Conservation (phyloP, 441 rosid genomes). For the Rhodomyrtus psidioides region DNA sequence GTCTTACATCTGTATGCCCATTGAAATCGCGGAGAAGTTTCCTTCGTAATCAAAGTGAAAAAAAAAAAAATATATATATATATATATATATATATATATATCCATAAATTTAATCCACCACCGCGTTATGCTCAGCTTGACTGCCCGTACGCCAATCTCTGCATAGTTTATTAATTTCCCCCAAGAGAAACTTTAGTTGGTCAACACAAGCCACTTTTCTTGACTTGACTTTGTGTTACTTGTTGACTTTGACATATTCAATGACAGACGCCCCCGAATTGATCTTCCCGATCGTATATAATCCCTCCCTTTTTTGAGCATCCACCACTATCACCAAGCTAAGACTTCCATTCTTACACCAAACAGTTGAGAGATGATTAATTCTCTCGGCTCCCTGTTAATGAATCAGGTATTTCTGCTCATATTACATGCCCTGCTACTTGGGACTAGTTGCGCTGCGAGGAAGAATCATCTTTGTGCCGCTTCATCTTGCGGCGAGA, state of each 20-base stretch:
- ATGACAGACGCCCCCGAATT: neutral
- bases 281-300: neutral
- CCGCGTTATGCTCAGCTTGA: neutral
- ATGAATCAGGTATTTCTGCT: rapidly evolving
- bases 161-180: too few species aligned
- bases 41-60: neutral
- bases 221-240: too few species aligned
- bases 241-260: too few species aligned
- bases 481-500: too few species aligned
- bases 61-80: too few species aligned
- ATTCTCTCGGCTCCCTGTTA: neutral
- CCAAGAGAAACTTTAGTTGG: too few species aligned
- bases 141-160: too few species aligned
- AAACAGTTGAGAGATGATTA: neutral
- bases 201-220: too few species aligned
- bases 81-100: too few species aligned
- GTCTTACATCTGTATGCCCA: too few species aligned
- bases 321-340: neutral
- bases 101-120: neutral
- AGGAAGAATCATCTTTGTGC: too few species aligned
- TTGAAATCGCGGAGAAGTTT: neutral
- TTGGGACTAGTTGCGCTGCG: too few species aligned
- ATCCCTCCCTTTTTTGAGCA: neutral
- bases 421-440: neutral
- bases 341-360: neutral